A percentile compares a stretch with the other conserved stretches of the same genome.
These are phyloP conservation scores for Termitomyces sp. DNA, from an alignment of 768 basidiomycete species.

Conservation along the genomic window DNA sequence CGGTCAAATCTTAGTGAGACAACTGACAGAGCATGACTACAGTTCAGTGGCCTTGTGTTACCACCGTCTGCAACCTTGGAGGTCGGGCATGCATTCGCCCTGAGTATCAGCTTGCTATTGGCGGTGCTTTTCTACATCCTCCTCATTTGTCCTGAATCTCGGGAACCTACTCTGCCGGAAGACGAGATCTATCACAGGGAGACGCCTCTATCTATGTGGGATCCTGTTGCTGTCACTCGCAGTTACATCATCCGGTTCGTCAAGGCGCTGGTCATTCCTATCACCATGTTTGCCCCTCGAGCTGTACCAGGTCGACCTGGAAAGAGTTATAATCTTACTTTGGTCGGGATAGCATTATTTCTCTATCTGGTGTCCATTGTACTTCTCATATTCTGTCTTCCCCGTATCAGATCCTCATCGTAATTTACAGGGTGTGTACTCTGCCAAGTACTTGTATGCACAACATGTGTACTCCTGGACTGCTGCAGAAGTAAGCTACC, in stretches of 20 bases:
- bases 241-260: constrained; percentile 24
- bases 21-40: background rate
- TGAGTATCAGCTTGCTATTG: constrained; percentile 33
- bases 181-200: constrained; percentile 16
- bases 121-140: constrained; percentile 33
- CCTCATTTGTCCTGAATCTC: constrained; percentile 51
- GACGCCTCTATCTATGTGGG: constrained; percentile 22
- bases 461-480: constrained; percentile 68
- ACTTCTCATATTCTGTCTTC: constrained; percentile 17
- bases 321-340: constrained; percentile 71
- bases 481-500: constrained; percentile 40
- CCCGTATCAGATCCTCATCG: constrained; percentile 1
- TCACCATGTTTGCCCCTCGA: constrained; percentile 64
- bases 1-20: background rate
- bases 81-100: constrained; percentile 33
- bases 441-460: constrained; percentile 74
- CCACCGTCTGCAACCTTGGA: constrained; percentile 52
- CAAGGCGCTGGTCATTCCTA: constrained; percentile 51
- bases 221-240: constrained; percentile 22
- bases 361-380: constrained; percentile 61
- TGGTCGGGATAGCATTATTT: constrained; percentile 60
- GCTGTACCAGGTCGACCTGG: constrained; percentile 31
- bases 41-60: constrained; percentile 50
- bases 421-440: constrained; percentile 52
- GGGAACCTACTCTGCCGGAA: constrained; percentile 20